Conservation (phyloP, 2,329 filamentous ascomycete genomes). For the Pyricularia sp. region DNA sequence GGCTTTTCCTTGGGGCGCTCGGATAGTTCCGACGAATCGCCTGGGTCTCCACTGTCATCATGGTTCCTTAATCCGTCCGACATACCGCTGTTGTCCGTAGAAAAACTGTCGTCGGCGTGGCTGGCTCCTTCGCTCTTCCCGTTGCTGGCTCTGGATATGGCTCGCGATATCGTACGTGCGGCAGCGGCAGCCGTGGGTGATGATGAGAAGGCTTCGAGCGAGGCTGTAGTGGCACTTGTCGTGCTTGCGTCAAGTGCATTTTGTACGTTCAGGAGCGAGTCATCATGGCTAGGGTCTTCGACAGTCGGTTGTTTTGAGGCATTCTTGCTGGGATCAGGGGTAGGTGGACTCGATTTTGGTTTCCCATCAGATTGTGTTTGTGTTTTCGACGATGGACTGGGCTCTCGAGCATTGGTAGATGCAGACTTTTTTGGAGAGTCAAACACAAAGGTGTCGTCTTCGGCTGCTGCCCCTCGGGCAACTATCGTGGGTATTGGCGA, state of each 20-base stretch:
- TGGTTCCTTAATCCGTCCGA: neutral
- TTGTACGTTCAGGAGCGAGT: neutral
- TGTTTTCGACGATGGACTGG: slow-evolving; percentile 4
- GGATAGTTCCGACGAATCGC: slow-evolving; percentile 10
- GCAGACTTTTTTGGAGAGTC: slow-evolving; percentile 30
- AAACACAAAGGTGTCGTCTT: slow-evolving; percentile 53
- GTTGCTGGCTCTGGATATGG: slow-evolving; percentile 33
- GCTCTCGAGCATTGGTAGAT: slow-evolving; percentile 9
- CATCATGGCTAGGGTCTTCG: neutral
- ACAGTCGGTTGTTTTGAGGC: slow-evolving; percentile 8
- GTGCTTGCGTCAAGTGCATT: slow-evolving; percentile 5
- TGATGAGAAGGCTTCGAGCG: slow-evolving; percentile 43
- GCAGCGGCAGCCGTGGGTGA: slow-evolving; percentile 47
- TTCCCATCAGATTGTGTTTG: slow-evolving; percentile 7
- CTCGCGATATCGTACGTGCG: slow-evolving; percentile 42
- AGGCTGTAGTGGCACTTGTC: slow-evolving; percentile 30
- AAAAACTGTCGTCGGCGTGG: neutral
- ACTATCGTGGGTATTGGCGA: slow-evolving; percentile 44
- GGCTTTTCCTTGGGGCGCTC: slow-evolving; percentile 12
- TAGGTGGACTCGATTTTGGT: slow-evolving; percentile 3
- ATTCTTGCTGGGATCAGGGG: neutral
- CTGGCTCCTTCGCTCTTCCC: slow-evolving; percentile 11
- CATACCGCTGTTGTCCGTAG: neutral
- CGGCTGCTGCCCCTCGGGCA: slow-evolving; percentile 24
- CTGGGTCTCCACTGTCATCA: neutral